Percentiles rank a stretch among this genome's conserved stretches.
These are phyloP conservation scores for Pyrrhoderma lamaoense DNA, from an alignment of 1,284 basidiomycete genomes.

Conservation along the genomic window DNA sequence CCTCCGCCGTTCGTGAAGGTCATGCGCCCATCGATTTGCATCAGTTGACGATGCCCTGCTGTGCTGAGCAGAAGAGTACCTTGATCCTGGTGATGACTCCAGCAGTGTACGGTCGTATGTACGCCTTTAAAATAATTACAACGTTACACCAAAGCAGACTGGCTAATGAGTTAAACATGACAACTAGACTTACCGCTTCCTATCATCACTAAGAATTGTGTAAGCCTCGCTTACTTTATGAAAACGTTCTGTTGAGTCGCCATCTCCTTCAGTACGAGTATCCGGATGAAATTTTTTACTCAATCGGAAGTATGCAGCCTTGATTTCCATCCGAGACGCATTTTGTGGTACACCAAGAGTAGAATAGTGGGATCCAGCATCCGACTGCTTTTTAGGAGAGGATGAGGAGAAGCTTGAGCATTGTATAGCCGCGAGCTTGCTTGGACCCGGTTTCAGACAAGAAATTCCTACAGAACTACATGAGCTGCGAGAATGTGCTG, in stretches of 20 bases:
- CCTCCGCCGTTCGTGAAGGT: conserved; percentile 19
- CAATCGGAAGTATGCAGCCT: conserved; percentile 28
- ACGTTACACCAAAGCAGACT: too few relatives aligned
- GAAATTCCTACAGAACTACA: neutral
- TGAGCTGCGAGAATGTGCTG: neutral
- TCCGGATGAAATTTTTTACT: conserved; percentile 47
- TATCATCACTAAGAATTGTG: conserved; percentile 37
- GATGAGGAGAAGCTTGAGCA: neutral
- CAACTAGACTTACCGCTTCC: conserved; percentile 32
- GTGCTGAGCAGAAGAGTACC: conserved; percentile 7
- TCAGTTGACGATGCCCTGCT: conserved; percentile 19
- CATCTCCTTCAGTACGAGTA: conserved; percentile 30
- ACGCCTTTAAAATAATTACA: conserved; percentile 22
- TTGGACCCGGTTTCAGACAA: neutral
- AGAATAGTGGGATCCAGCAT: conserved; percentile 5
- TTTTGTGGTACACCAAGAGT: conserved; percentile 9
- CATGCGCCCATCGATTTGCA: conserved; percentile 20
- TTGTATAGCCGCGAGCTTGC: neutral
- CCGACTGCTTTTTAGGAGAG: too few relatives aligned
- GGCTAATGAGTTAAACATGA: too few relatives aligned
- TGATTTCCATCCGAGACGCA: conserved; percentile 14
- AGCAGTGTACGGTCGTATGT: conserved; percentile 29
- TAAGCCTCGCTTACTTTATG: conserved; percentile 45
- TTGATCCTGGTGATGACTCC: conserved; percentile 12
- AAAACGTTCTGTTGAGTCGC: conserved; percentile 35